phyloP scores from a whole-genome alignment of 2,329 filamentous ascomycete species.

The Chrysosporium queenslandicum region DNA sequence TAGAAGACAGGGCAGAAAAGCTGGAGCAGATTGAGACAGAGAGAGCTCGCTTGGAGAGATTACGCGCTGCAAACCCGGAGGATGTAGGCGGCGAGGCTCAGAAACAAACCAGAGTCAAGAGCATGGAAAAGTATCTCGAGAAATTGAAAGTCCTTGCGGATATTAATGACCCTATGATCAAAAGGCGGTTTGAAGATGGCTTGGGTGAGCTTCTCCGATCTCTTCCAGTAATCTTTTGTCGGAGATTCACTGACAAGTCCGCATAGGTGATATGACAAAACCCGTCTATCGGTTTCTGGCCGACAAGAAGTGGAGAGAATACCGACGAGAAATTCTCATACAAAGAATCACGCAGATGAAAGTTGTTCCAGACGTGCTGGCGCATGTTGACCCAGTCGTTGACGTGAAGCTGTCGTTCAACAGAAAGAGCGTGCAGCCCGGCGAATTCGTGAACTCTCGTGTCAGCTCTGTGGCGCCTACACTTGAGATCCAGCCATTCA shows the following conservation, averaged over 20 bases:
- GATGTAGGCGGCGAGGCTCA: conserved; percentile 52
- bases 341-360: conserved; percentile 82
- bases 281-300: conserved; percentile 90
- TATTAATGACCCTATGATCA: conserved; percentile 88
- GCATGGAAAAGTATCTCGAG: conserved; percentile 63
- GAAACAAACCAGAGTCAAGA: conserved; percentile 57
- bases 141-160: conserved; percentile 79
- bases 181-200: conserved; percentile 88
- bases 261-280: conserved; percentile 80
- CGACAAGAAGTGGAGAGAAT: conserved; percentile 74
- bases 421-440: conserved; percentile 58
- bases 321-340: conserved; percentile 65
- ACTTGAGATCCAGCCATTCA: conserved; percentile 75
- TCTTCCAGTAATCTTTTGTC: neutral
- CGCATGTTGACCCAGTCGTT: conserved; percentile 63
- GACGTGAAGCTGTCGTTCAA: conserved; percentile 78
- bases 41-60: conserved; percentile 55
- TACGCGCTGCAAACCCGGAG: conserved; percentile 50
- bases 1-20: conserved; percentile 72
- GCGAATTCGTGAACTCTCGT: conserved; percentile 64
- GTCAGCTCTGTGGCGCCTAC: conserved; percentile 64
- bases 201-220: conserved; percentile 51
- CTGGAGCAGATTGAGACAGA: conserved; percentile 59
- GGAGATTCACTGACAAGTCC: conserved; percentile 19
- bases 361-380: conserved; percentile 78